These are phyloP conservation scores for Colletotrichum plurivorum DNA, from an alignment of 2,329 filamentous ascomycete genomes.

Conservation along the genomic window DNA sequence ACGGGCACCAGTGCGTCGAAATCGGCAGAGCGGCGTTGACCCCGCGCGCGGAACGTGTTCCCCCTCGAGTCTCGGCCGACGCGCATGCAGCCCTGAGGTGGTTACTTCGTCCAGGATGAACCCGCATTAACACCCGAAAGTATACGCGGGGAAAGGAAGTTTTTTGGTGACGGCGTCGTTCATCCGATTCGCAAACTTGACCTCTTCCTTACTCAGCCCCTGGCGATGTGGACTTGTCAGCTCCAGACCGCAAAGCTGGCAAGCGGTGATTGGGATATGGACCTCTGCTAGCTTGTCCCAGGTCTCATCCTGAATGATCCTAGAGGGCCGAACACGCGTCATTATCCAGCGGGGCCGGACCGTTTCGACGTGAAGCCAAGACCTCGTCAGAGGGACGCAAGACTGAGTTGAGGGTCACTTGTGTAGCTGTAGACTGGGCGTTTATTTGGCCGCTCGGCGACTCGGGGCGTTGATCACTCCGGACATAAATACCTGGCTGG, in stretches of 20 bases:
- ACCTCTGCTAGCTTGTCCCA: background rate
- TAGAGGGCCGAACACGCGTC: background rate
- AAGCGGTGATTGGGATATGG: too few species aligned
- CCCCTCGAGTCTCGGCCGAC: background rate
- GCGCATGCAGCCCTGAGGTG: background rate
- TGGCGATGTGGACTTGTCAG: conserved; percentile 8
- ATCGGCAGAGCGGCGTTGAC: conserved; percentile 1
- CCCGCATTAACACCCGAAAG: background rate
- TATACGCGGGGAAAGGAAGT: background rate
- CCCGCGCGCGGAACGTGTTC: conserved; percentile 9
- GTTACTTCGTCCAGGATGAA: background rate
- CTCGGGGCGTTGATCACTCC: conserved; percentile 10
- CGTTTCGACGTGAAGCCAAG: background rate
- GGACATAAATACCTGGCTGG: conserved; percentile 27
- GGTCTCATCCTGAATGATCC: background rate
- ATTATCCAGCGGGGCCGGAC: conserved; percentile 1
- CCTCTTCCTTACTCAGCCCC: conserved; percentile 1
- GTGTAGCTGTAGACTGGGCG: background rate
- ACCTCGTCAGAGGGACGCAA: too few species aligned
- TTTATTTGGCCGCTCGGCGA: background rate
- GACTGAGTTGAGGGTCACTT: background rate
- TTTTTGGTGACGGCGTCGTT: background rate
- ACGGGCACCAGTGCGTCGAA: conserved; percentile 14
- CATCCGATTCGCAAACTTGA: conserved; percentile 4
- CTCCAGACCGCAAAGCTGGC: background rate